Evolutionary conservation across 1,284 basidiomycete genomes (phyloP), one percentile per base, ranked within the genome.

Genomic region (Schizophyllum amplum): DNA sequence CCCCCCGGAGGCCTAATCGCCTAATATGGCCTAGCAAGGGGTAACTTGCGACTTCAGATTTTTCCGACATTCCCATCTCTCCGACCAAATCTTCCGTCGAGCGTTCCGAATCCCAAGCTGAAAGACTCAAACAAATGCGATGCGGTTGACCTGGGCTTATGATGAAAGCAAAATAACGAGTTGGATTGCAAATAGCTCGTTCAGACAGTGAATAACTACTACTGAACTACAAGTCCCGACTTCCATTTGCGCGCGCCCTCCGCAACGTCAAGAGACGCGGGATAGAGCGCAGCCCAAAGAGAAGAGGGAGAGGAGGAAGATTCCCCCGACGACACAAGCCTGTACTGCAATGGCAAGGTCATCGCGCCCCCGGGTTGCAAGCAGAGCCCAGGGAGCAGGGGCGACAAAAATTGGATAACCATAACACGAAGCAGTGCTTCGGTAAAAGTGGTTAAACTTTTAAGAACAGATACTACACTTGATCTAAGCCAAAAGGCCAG

Each of bases 401-500:
- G 73, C 72, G 70, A 69, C 73, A 76, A 75, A 76, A 76, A 76
- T 76, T 71, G 75, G 70, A 76, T 76, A 75, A 76, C 74, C 73
- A 72, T 65, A 54, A 71, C 70, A 69, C 68, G 70, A 66, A 70
- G 68, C 71, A 50, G 55, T 60, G 56, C 56, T 24, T 24, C 50
- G 53, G 57, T 60, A 50, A 50, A 77, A 77, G 75, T 75, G 75
- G 75, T 77, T 77, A 77, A 76, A 76, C 75, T 77, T 75, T 78
- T 78, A 82, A 82, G 81, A 82, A 83, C 80, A 82, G 80, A 83
- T 85, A 86, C 85, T 86, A 86, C 84, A 86, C 84, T 86, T 86
- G 83, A 84, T 85, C 84, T 84, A 87, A 86, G 81, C 85, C 84
- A 84, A 84, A 83, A 81, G 84, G 84, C 79, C 84, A 86, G 79